Evolutionary conservation across 2,329 filamentous ascomycete species (phyloP), one percentile per base, ranked within the genome.

Genomic region (Fusarium tuaranense): DNA sequence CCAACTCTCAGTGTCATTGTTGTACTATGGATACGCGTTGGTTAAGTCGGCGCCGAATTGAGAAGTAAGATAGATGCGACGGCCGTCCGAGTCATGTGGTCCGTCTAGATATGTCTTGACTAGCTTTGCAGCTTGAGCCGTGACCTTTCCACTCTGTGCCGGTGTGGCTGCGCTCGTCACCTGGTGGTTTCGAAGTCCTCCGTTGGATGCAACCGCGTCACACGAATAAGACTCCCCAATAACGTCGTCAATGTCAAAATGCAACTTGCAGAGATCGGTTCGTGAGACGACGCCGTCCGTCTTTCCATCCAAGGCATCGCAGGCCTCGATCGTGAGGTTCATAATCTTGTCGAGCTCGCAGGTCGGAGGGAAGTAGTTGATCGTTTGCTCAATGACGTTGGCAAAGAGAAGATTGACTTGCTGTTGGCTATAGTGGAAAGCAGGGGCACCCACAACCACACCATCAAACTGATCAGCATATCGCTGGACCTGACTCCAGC

Each of bases 291-390:
- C 53, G 5, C 53, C 68, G 4, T 70, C 66, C 1, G 20, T 20
- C 2, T 55, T 69, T 46, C 66, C 66, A 14, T 69, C 66, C 4
- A 70, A 25, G 7, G 7, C 51, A 16, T 70, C 66, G 2, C 60
- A 69, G 3, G 66, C 68, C 7, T n/a, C 60, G 2, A 83, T 73
- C 60, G 83, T 73, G 67, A 83, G 82, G 75, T 89, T 90, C 25
- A 87, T 83, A 55, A 90, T 89, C 75, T 85, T 86, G 9, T 83
- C 81, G 13, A 90, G 76, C 55, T 87, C 86, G 51, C 83, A 85
- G 1, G 86, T 83, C 71, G 68, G 65, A n/a, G 72, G 72, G 30
- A 63, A 73, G 27, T 87, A 86, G 67, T 80, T 81, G 25, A 83
- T 64, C 0, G 81, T 84, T 25, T 84, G 65, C 74, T 87, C 84